Conservation (phyloP, 2,329 filamentous ascomycete genomes). For the Passalora sequoiae region DNA sequence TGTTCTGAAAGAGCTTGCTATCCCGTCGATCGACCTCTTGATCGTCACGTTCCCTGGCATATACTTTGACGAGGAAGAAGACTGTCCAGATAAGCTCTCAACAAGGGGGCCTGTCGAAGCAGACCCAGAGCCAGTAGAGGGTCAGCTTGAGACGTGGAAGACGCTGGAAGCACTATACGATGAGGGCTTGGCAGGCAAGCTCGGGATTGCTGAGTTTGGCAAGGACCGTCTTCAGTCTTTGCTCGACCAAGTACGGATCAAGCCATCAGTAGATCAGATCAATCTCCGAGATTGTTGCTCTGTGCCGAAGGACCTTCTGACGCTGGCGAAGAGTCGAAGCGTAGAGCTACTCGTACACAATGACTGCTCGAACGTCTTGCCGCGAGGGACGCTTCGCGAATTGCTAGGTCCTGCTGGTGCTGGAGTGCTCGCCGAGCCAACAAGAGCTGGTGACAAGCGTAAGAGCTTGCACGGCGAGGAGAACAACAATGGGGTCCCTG, state of each 20-base stretch:
- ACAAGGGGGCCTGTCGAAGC: slow-evolving; percentile 34
- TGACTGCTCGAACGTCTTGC: slow-evolving; percentile 87
- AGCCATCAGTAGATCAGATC: slow-evolving; percentile 87
- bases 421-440: slow-evolving; percentile 62
- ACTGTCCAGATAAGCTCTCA: slow-evolving; percentile 56
- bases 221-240: slow-evolving; percentile 76
- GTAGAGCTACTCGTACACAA: slow-evolving; percentile 91
- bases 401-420: slow-evolving; percentile 70
- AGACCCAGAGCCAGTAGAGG: slow-evolving; percentile 56
- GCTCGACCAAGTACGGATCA: slow-evolving; percentile 62
- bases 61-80: slow-evolving; percentile 88
- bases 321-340: slow-evolving; percentile 73
- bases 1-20: slow-evolving; percentile 73
- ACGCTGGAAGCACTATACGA: slow-evolving; percentile 68
- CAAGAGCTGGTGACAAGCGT: slow-evolving; percentile 38
- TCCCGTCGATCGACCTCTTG: slow-evolving; percentile 73
- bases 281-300: slow-evolving; percentile 94
- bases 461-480: slow-evolving; percentile 37
- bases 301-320: slow-evolving; percentile 78
- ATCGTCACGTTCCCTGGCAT: slow-evolving; percentile 92
- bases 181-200: slow-evolving; percentile 63
- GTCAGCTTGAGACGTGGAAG: slow-evolving; percentile 62
- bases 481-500: slow-evolving; percentile 55
- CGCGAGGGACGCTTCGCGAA: slow-evolving; percentile 76
- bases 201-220: slow-evolving; percentile 90